Conservation (phyloP, 768 basidiomycete species). For the Tricholoma flavovirens region DNA sequence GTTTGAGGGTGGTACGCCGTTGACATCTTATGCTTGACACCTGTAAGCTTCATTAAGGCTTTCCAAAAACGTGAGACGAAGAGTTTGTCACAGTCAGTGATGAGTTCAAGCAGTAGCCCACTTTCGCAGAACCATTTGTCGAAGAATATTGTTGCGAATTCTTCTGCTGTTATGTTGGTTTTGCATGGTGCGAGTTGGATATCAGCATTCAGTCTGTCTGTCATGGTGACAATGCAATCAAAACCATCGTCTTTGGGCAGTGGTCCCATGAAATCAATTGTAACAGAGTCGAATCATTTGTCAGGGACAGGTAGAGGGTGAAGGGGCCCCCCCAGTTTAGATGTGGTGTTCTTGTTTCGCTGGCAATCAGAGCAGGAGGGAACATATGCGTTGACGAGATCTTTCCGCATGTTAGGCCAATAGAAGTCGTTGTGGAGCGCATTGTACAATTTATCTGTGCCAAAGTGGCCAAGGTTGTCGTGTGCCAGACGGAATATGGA, state of each 20-base stretch:
- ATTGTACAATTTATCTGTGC: neutral
- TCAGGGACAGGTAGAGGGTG: conserved; percentile 23
- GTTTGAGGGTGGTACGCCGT: conserved; percentile 26
- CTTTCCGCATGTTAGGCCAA: neutral
- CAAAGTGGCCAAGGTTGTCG: neutral
- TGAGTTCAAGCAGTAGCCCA: conserved; percentile 22
- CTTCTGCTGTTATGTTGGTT: conserved; percentile 5
- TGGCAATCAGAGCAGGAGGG: conserved; percentile 21
- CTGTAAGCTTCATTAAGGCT: neutral
- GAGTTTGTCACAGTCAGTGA: conserved; percentile 15
- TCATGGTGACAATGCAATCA: conserved; percentile 23
- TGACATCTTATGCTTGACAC: conserved; percentile 13
- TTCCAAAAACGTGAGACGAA: conserved; percentile 19
- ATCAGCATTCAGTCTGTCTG: conserved; percentile 3
- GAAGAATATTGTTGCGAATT: conserved; percentile 20
- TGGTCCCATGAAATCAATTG: conserved; percentile 28
- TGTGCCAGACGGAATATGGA: too few species aligned
- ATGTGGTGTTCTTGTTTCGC: conserved; percentile 22
- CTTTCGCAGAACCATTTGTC: conserved; percentile 25
- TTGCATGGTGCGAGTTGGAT: conserved; percentile 10
- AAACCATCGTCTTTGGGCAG: conserved; percentile 21
- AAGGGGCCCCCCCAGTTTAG: conserved; percentile 15
- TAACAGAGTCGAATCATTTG: conserved; percentile 10
- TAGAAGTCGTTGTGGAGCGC: neutral
- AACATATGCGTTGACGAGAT: neutral